These are phyloP conservation scores for Monotropa hypopitys DNA, from an alignment of 179 eudicot genomes.

Conservation along the genomic window DNA sequence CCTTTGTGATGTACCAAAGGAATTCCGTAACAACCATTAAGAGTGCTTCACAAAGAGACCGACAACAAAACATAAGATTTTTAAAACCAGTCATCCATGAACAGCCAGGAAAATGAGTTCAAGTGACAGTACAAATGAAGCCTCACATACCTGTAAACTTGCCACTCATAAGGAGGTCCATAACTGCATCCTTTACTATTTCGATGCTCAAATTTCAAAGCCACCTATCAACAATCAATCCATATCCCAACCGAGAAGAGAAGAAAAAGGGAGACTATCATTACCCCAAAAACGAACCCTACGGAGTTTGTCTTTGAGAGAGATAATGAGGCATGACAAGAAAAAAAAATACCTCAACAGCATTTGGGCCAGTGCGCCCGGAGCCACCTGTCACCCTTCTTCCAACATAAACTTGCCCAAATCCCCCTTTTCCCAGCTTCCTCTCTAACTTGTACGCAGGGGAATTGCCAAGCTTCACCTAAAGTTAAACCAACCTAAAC, in stretches of 20 bases:
- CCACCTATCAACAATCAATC: slow-evolving; percentile 22
- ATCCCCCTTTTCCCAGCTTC: slow-evolving; percentile 78
- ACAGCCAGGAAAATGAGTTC: neutral
- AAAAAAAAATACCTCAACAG: slow-evolving; percentile 24
- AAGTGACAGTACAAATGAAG: neutral
- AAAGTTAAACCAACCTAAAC: slow-evolving; percentile 13
- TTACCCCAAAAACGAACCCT: neutral
- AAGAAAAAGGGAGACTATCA: neutral
- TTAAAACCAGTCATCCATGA: neutral
- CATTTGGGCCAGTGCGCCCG: slow-evolving; percentile 23
- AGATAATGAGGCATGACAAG: neutral
- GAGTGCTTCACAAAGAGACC: slow-evolving; percentile 19
- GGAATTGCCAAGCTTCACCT: slow-evolving; percentile 68
- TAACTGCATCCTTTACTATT: slow-evolving; percentile 47
- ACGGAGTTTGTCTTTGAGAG: neutral
- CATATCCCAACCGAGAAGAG: neutral
- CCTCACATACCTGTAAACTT: slow-evolving; percentile 29
- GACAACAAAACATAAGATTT: slow-evolving; percentile 1
- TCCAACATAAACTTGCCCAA: slow-evolving; percentile 85
- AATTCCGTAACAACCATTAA: slow-evolving; percentile 32
- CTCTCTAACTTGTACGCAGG: slow-evolving; percentile 46
- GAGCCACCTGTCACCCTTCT: slow-evolving; percentile 25
- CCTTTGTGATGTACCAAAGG: slow-evolving; percentile 31
- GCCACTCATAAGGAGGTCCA: slow-evolving; percentile 54
- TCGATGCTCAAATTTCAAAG: slow-evolving; percentile 42